phyloP scores from a whole-genome alignment of 2,329 filamentous ascomycete genomes.

The Alternaria brassicicola region DNA sequence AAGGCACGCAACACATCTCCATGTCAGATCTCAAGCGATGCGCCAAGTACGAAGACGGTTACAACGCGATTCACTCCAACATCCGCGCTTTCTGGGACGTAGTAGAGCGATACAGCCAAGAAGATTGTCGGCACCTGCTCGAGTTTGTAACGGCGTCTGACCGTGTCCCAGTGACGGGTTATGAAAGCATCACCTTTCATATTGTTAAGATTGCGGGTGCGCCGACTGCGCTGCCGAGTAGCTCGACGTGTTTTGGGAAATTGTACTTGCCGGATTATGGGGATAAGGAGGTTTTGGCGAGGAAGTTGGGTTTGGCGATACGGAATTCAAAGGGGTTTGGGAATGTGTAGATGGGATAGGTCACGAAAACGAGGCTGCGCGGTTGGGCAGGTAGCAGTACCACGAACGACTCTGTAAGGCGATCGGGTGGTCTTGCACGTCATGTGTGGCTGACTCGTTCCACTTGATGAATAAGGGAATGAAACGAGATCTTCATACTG shows the following conservation, averaged over 20 bases:
- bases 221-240: conserved; percentile 73
- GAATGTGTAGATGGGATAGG: conserved; percentile 25
- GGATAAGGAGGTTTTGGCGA: conserved; percentile 69
- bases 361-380: not conserved
- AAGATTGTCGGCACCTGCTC: conserved; percentile 76
- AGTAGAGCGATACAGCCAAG: conserved; percentile 69
- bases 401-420: too few species aligned
- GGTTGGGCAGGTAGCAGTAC: not conserved
- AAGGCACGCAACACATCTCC: conserved; percentile 83
- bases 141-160: conserved; percentile 97
- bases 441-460: not conserved
- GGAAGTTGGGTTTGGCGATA: conserved; percentile 82
- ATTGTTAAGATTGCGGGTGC: conserved; percentile 76
- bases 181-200: conserved; percentile 80
- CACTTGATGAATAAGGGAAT: not conserved
- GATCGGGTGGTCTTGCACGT: not conserved
- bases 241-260: conserved; percentile 91
- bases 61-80: conserved; percentile 70
- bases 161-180: conserved; percentile 84
- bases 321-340: conserved; percentile 91
- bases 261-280: conserved; percentile 84
- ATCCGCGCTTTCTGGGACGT: conserved; percentile 86
- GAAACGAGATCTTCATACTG: too few species aligned
- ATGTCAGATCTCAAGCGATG: conserved; percentile 72
- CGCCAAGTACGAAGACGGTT: conserved; percentile 79